Evolutionary conservation across 2,329 filamentous ascomycete species (phyloP), one percentile per base, ranked within the genome.

Genomic region (Diaporthe citri): DNA sequence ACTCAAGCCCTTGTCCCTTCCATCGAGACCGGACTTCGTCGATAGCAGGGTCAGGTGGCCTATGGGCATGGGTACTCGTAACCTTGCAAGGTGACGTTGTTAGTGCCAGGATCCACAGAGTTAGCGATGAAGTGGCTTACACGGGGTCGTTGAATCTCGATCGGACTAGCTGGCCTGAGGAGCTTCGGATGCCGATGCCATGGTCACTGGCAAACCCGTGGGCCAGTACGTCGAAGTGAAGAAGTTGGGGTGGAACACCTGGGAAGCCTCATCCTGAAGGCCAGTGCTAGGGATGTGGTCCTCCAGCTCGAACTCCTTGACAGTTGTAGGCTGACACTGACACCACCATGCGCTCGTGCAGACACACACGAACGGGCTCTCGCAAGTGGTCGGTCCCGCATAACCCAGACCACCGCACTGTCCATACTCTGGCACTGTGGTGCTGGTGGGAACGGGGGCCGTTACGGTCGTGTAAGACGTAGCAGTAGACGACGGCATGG

Each of bases 381-480:
- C 72, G 72, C 83, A 85, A 34, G 78, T 66, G 13, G 83, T 84
- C 67, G 81, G 72, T 1, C 83, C 84, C 6, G 77, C 78, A 74
- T 83, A 84, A 1, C 79, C 81, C 8, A 67, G 72, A 3, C 84
- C 84, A 57, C 83, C 84, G 64, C 84, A 86, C 78, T 84, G 82
- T 39, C 79, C 80, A 80, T 81, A 85, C 69, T 84, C 81, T 15
- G 78, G 74, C n/a, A 83, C 82, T 2, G 77, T 70, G 15, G 31
- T 41, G n/a, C 46, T 34, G 34, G 46, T 69, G 48, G 64, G 31
- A 20, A 41, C 48, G 15, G 64, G 48, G 4, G 74, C 76, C 15
- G 64, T 69, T 3, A 51, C n/a, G n/a, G 64, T 69, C 2, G 64
- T 69, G n/a, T 28, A 55, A 41, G 64, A 69, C 15, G 64, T 69